A percentile compares a stretch with the other conserved stretches of the same genome.
These are phyloP conservation scores for Blumeria graminis DNA, from an alignment of 2,329 filamentous ascomycete genomes.

Conservation along the genomic window DNA sequence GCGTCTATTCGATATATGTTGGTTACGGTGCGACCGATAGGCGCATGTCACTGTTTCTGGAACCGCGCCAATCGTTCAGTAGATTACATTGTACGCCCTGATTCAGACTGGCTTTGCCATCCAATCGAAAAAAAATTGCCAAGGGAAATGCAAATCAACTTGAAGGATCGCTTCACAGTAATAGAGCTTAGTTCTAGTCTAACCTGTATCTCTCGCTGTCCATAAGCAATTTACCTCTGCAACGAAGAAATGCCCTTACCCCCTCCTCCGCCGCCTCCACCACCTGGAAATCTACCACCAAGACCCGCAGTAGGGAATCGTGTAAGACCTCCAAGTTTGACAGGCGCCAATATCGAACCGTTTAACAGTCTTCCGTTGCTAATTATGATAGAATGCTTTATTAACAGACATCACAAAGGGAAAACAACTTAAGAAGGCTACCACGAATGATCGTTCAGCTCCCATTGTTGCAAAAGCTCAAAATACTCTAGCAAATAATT, in stretches of 20 bases:
- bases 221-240: no score
- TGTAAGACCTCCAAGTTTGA: constrained; percentile 22
- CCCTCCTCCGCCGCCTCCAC: constrained; percentile 42
- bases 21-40: no score
- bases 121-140: no score
- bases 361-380: no score
- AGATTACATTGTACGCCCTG: no score
- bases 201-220: no score
- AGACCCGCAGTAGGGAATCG: constrained; percentile 34
- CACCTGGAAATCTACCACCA: constrained; percentile 29
- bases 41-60: no score
- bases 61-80: no score
- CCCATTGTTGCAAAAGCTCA: constrained; percentile 38
- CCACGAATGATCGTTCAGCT: constrained; percentile 80
- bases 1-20: no score
- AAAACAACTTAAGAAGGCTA: constrained; percentile 53
- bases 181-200: not conserved
- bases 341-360: no score
- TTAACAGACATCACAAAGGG: constrained; percentile 77
- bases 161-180: not conserved
- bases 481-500: constrained; percentile 30
- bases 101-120: no score
- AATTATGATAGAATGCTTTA: constrained; percentile 43
- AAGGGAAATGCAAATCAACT: not conserved
- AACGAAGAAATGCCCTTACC: constrained; percentile 18